Evolutionary conservation across 2,329 filamentous ascomycete species (phyloP).

Genomic region (Cordyceps pruinosa): DNA sequence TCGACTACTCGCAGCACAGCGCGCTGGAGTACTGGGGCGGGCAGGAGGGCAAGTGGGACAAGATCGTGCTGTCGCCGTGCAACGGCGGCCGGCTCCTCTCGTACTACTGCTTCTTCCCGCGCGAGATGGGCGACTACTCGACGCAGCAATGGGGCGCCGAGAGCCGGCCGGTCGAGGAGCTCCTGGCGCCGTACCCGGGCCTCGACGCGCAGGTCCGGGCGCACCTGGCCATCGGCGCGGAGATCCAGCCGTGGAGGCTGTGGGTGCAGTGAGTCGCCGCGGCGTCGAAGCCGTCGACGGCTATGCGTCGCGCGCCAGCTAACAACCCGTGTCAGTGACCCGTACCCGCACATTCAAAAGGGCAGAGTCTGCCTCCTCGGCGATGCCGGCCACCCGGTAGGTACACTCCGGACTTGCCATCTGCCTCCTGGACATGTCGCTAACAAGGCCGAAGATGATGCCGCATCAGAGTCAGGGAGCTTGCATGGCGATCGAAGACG

Average conservation of each 20-base stretch:
- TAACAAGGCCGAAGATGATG: slow-evolving; percentile 47
- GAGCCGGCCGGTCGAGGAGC: slow-evolving; percentile 46
- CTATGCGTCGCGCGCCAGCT: neutral
- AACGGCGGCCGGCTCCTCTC: slow-evolving; percentile 58
- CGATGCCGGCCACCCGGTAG: slow-evolving; percentile 58
- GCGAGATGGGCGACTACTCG: slow-evolving; percentile 48
- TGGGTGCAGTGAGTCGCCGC: slow-evolving; percentile 52
- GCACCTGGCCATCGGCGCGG: slow-evolving; percentile 49
- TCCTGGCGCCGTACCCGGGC: slow-evolving; percentile 48
- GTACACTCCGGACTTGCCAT: slow-evolving; percentile 1
- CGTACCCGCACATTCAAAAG: slow-evolving; percentile 52
- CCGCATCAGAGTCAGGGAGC: slow-evolving; percentile 64
- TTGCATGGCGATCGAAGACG: slow-evolving; percentile 63
- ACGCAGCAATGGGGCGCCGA: slow-evolving; percentile 53
- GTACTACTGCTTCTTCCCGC: slow-evolving; percentile 65
- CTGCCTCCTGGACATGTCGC: neutral
- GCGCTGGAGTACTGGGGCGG: slow-evolving; percentile 68
- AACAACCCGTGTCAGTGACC: slow-evolving; percentile 26
- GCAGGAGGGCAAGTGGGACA: slow-evolving; percentile 55
- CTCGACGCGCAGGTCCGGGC: slow-evolving; percentile 46
- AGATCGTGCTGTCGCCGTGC: slow-evolving; percentile 65
- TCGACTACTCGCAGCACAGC: slow-evolving; percentile 53
- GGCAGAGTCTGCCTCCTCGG: slow-evolving; percentile 51
- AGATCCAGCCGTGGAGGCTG: slow-evolving; percentile 54
- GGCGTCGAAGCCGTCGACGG: neutral